Evolutionary conservation across 345 rosid species (phyloP), one percentile per base, ranked within the genome.

Genomic region (Ailanthus altissimus): DNA sequence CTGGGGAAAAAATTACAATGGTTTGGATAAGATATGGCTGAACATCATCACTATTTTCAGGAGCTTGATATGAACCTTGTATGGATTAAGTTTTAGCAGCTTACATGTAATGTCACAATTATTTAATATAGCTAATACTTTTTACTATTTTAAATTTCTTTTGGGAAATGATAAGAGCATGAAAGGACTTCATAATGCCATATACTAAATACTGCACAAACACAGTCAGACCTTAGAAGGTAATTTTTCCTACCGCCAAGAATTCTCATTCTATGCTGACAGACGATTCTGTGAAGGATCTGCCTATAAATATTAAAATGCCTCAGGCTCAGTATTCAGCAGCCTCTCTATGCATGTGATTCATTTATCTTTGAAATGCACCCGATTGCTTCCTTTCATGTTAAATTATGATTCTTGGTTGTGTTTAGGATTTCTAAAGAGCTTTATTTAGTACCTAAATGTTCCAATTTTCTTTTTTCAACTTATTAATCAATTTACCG

Each of bases 231-330:
- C 28, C 11, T 5, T 32, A 26, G 32, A 18, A 50, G 23, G 45
- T 51, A 45, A 46, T 14, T 32, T 70, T 70, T 28, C 60, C 32
- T 56, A 23, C 57, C 12, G 73, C 73, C 15, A 71, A 38, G 38
- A 32, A 40, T 54, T 54, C n/a, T 32, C 36, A 40, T 25, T 10
- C 75, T n/a, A 3, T 15, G 53, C 10, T 38, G 15, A 40, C 26
- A 40, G 46, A 16, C 9, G 21, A 50, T 70, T 72, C 20, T 38
- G 53, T n/a, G 12, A 40, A 72, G 21, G 65, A 72, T 56, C 47
- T 13, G 16, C 50, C 70, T 20, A 42, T 43, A 65, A 12, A 65
- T 65, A 43, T 65, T n/a, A 72, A n/a, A 57, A 23, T 49, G 23
- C 65, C 49, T 57, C 15, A 36, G 23, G 53, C 49, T 57, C 15